phyloP scores from a whole-genome alignment of 495 filamentous ascomycete genomes.

The Emericellopsis terricola region DNA sequence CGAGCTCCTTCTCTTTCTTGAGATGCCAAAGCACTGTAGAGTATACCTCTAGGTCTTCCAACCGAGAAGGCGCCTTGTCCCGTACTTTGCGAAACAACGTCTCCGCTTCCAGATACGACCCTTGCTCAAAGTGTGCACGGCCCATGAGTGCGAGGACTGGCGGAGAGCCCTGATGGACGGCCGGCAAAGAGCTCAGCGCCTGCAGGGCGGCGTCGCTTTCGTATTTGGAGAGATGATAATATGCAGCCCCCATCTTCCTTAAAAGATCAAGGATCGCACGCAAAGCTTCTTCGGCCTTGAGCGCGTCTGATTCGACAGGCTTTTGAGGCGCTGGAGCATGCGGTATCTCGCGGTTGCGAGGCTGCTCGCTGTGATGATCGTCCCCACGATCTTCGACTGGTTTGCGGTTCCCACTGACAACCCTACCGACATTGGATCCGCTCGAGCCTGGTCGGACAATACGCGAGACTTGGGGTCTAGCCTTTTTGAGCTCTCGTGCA shows the following conservation, averaged over 20 bases:
- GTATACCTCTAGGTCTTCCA: conserved; percentile 93
- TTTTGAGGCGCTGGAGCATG: conserved; percentile 15
- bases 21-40: conserved; percentile 95
- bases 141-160: conserved; percentile 87
- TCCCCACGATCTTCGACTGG: conserved; percentile 47
- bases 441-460: conserved; percentile 32
- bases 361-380: no score
- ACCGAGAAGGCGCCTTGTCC: conserved; percentile 52
- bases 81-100: conserved; percentile 65
- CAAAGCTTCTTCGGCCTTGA: conserved; percentile 58
- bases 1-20: conserved; percentile 77
- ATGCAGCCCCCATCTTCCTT: conserved; percentile 63
- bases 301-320: conserved; percentile 24
- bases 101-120: conserved; percentile 68
- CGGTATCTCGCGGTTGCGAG: no score
- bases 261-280: conserved; percentile 64
- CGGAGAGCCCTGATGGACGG: conserved; percentile 75
- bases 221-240: conserved; percentile 58
- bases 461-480: conserved; percentile 41
- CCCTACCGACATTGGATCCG: conserved; percentile 52
- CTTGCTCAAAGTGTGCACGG: conserved; percentile 75
- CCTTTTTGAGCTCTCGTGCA: conserved; percentile 60
- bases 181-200: conserved; percentile 47
- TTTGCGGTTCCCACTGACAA: conserved; percentile 75
- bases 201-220: conserved; percentile 58